Evolutionary conservation across 2,329 filamentous ascomycete species (phyloP).

Genomic region (Microascus cirrosus): DNA sequence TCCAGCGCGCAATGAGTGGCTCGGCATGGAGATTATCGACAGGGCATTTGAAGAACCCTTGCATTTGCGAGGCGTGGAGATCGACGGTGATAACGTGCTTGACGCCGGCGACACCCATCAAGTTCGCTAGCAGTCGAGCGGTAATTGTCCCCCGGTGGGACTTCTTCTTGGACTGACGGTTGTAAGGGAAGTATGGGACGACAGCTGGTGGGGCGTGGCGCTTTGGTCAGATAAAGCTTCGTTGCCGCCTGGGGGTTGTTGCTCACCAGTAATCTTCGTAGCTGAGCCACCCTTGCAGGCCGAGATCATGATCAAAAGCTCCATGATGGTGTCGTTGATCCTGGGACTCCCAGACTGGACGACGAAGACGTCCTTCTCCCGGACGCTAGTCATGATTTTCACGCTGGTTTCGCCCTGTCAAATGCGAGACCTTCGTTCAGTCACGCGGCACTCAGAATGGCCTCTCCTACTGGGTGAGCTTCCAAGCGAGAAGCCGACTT

Average conservation of each 20-base stretch:
- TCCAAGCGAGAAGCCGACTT: conserved; percentile 15
- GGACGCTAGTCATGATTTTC: conserved; percentile 62
- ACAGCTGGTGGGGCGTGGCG: conserved; percentile 45
- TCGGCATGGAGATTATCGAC: conserved; percentile 97
- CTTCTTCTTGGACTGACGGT: conserved; percentile 98
- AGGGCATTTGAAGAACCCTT: conserved; percentile 96
- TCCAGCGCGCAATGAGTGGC: conserved; percentile 91
- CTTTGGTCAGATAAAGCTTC: not conserved
- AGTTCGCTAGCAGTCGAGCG: conserved; percentile 91
- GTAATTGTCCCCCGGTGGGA: conserved; percentile 93
- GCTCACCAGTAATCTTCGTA: conserved; percentile 83
- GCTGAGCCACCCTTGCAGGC: conserved; percentile 97
- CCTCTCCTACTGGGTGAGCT: not conserved
- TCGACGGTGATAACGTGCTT: conserved; percentile 98
- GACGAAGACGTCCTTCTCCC: conserved; percentile 98
- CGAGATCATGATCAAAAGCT: conserved; percentile 97
- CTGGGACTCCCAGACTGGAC: conserved; percentile 91
- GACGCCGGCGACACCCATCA: conserved; percentile 85
- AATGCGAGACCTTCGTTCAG: not conserved
- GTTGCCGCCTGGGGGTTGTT: not conserved
- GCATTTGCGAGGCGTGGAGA: conserved; percentile 95
- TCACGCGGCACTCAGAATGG: not conserved
- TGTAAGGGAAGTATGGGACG: conserved; percentile 96
- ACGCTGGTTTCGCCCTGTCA: conserved; percentile 58
- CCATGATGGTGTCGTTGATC: conserved; percentile 99